These are phyloP conservation scores for Boletus mariae DNA, from an alignment of 1,284 basidiomycete genomes.

Conservation along the genomic window DNA sequence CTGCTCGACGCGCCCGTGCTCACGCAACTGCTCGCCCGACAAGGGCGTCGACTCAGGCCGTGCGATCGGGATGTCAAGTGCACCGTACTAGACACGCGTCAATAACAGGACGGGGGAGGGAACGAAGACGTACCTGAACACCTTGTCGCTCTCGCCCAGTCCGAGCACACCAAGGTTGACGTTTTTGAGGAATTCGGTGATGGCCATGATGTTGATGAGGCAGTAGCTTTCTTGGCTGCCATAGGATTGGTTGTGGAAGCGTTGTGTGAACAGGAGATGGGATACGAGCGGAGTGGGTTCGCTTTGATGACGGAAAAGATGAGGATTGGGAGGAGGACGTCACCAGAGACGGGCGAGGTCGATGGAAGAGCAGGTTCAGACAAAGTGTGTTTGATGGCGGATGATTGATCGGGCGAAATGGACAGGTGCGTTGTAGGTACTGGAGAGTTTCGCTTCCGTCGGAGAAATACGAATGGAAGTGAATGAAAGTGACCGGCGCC, in stretches of 20 bases:
- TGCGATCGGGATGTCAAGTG: no score
- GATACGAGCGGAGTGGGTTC: no score
- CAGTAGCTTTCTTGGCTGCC: no score
- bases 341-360: slow-evolving; percentile 59
- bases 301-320: slow-evolving; percentile 90
- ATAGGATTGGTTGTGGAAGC: no score
- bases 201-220: slow-evolving; percentile 37
- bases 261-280: slow-evolving; percentile 28
- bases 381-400: slow-evolving; percentile 25
- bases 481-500: no score
- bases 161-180: slow-evolving; percentile 84
- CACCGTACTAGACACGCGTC: no score
- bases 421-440: not conserved
- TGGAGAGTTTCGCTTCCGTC: not conserved
- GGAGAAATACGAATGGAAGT: not conserved
- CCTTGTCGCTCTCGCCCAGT: slow-evolving; percentile 54
- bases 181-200: slow-evolving; percentile 90
- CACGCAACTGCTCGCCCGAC: no score
- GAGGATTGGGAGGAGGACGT: slow-evolving; percentile 69
- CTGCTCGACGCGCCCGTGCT: no score
- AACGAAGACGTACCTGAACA: no score
- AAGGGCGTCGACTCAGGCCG: no score
- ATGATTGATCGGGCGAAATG: slow-evolving; percentile 14
- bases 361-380: slow-evolving; percentile 24
- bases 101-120: no score